Base-by-base conservation (phyloP, 2,329 filamentous ascomycete species). In the Talaromyces sp. region DNA sequence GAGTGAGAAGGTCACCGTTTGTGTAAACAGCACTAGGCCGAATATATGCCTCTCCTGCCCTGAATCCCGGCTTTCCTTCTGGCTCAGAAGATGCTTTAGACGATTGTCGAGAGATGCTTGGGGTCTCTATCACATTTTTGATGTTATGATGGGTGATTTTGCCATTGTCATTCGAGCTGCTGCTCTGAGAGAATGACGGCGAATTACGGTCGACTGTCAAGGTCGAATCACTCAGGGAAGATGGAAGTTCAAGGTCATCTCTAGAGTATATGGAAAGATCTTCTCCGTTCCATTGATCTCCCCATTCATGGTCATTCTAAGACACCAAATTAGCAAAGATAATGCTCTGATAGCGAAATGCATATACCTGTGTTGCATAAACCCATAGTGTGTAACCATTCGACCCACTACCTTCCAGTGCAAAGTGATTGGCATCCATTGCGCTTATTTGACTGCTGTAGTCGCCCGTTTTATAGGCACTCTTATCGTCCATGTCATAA, bases 271-370 rank as follows among this genome's bases (percentile, higher is more conserved):
- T 95, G 5, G 93, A 97, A 39, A 99, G 79, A 75, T 99, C 95
- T 77, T 99, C 95, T 56, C 95, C 95, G 70, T 99, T 99, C 95
- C 95, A 99, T 69, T 92, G 88, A 72, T 99, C 95, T 63, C 95
- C 95, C 79, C 91, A 89, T 73, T 89, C 83, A 74, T 99, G 95
- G 67, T 90, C 89, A 74, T 98, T 99, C 84, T 91, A 7, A 8
- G 54, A 62, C 50, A 39, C 37, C 1, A 10, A 60, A 35, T 61
- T 22, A 59, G 39, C 57, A 4, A 56, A 41, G 48, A 13, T 59
- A n/a, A 54, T 13, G n/a, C 10, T 52, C 37, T 10, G 5, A 7
- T 13, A 41, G 39, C 10, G 41, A 45, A 24, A 57, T 50, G 37
- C 69, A 83, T 33, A 74, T 81, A 90, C 90, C 73, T 85, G 85